Base-by-base conservation (phyloP, 2,329 filamentous ascomycete species). In the Colletotrichum sojae region DNA sequence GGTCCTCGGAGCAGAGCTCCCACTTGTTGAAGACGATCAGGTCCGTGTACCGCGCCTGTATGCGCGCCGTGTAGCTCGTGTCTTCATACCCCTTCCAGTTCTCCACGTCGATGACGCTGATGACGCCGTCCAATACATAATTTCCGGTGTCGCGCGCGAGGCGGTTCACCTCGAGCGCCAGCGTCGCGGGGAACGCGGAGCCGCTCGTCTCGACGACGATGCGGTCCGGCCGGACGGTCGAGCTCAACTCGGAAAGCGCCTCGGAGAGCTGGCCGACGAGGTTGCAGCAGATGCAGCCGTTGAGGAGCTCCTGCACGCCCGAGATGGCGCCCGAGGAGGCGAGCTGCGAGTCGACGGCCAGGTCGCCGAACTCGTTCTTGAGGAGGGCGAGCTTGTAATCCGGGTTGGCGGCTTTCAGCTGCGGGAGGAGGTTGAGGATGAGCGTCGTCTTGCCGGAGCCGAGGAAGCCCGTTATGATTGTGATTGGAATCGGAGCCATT, bases 221-320 rank as follows among this genome's bases (percentile, higher is more conserved):
- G 63, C 96, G 89, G 78, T 98, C 93, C 0, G 94, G 95, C 0
- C 73, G 71, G 40, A 85, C 79, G 15, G 78, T 79, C 25, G 83
- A 80, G 58, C 88, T 88, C 48, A 99, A 90, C 76, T 96, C 91
- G 51, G 88, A 83, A 18, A 99, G 90, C 1, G 95, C 95, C 55
- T 92, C 90, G 69, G 90, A 89, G 8, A 99, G 89, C 80, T 97
- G 94, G 16, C 96, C 96, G 70, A 99, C 95, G 27, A 98, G 91
- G 79, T 98, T 98, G 84, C 96, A 99, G 88, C 96, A 99, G 81
- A 99, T 98, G 83, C 96, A 98, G 73, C 95, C 96, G 79, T 97
- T 97, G 62, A 99, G 91, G 1, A 99, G 88, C 81, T 99, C 96
- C 75, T 93, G 92, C 5, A 97, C 95, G 63, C 94, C 95, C 1